phyloP scores from a whole-genome alignment of 768 basidiomycete genomes.

The Hypsizygus marmoreus region DNA sequence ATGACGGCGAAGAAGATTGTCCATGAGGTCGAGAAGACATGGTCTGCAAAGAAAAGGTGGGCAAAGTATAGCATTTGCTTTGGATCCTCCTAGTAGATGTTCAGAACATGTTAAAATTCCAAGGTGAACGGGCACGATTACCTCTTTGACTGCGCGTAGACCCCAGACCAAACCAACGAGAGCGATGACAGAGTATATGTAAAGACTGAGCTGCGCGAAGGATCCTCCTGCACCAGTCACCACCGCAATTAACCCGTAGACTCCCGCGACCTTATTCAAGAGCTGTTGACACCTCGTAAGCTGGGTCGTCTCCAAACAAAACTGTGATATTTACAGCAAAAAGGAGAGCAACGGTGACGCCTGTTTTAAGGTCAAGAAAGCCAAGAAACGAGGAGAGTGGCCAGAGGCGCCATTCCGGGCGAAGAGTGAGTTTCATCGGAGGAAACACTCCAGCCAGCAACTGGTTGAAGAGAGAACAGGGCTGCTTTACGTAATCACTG shows the following conservation, averaged over 20 bases:
- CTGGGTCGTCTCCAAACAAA: slow-evolving; percentile 13
- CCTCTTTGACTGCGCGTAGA: slow-evolving; percentile 80
- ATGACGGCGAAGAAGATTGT: slow-evolving; percentile 87
- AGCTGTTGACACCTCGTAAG: slow-evolving; percentile 47
- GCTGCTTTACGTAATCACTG: too few species aligned
- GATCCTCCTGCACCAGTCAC: slow-evolving; percentile 90
- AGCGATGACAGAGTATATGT: slow-evolving; percentile 87
- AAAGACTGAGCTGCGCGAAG: slow-evolving; percentile 89
- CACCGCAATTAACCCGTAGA: slow-evolving; percentile 93
- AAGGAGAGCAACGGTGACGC: slow-evolving; percentile 82
- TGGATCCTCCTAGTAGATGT: slow-evolving; percentile 76
- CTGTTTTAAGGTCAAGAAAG: slow-evolving; percentile 91
- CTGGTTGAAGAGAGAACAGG: slow-evolving; percentile 6
- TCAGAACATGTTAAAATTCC: slow-evolving; percentile 14
- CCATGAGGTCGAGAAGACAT: slow-evolving; percentile 87
- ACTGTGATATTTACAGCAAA: slow-evolving; percentile 69
- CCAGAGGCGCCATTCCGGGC: slow-evolving; percentile 82
- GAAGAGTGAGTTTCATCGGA: slow-evolving; percentile 84
- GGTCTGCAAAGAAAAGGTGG: slow-evolving; percentile 90
- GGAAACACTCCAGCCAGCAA: too few species aligned
- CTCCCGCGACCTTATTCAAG: slow-evolving; percentile 96
- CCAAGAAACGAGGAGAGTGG: slow-evolving; percentile 84
- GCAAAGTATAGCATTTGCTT: slow-evolving; percentile 85
- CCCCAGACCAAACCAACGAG: slow-evolving; percentile 87
- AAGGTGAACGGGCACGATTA: slow-evolving; percentile 44